These are phyloP conservation scores for Cyberlindnera misumaiensis DNA, from an alignment of 805 yeast genomes.

Conservation along the genomic window DNA sequence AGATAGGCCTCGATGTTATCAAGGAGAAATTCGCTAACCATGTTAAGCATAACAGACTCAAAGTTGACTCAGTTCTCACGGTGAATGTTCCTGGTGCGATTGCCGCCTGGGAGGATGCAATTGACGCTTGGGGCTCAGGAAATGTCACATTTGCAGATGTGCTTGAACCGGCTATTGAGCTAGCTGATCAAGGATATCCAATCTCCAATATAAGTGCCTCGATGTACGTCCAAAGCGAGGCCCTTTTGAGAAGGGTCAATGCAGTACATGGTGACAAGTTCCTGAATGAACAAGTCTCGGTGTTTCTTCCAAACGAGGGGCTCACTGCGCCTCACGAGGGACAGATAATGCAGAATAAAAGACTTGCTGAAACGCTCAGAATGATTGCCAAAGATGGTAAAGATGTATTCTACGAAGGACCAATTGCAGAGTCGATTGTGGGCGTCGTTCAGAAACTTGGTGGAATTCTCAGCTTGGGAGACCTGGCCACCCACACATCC, in stretches of 20 bases:
- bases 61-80: conserved; percentile 45
- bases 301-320: conserved; percentile 32
- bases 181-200: conserved; percentile 64
- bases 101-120: conserved; percentile 73
- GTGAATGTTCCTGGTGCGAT: conserved; percentile 76
- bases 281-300: conserved; percentile 23
- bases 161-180: conserved; percentile 56
- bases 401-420: conserved; percentile 64
- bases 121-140: conserved; percentile 67
- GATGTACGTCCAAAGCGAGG: conserved; percentile 39
- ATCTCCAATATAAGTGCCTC: conserved; percentile 52
- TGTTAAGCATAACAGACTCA: conserved; percentile 42
- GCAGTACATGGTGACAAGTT: conserved; percentile 26
- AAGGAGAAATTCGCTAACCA: conserved; percentile 33
- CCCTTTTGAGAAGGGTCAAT: conserved; percentile 31
- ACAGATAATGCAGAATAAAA: conserved; percentile 44
- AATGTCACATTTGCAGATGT: conserved; percentile 52
- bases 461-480: conserved; percentile 50
- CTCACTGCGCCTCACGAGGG: conserved; percentile 51
- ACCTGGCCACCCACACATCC: conserved; percentile 50
- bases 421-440: conserved; percentile 60
- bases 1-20: conserved; percentile 41
- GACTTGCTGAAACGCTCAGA: conserved; percentile 47
- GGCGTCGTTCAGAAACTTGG: conserved; percentile 44
- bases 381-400: conserved; percentile 50